These are phyloP conservation scores for Saccharomyces mikatae DNA, from an alignment of 805 yeast species.

Conservation along the genomic window DNA sequence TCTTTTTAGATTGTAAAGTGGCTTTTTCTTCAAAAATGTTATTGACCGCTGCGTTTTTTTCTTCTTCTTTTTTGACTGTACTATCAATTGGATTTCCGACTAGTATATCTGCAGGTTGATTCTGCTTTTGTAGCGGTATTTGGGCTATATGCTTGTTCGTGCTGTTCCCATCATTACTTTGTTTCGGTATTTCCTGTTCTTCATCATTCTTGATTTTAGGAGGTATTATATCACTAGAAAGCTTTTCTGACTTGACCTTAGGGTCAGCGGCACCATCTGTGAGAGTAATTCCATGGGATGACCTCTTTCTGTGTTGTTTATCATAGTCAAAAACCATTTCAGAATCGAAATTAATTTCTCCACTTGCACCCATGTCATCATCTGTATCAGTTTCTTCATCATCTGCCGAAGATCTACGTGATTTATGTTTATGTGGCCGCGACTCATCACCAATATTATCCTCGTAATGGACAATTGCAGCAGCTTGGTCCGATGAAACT, in stretches of 20 bases:
- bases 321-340: conserved; percentile 30
- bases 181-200: neutral
- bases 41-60: conserved; percentile 7
- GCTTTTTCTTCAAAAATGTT: conserved; percentile 28
- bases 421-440: neutral
- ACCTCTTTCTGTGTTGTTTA: conserved; percentile 19
- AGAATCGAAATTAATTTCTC: conserved; percentile 23
- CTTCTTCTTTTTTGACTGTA: neutral
- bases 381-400: conserved; percentile 32
- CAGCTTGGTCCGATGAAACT: neutral
- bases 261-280: conserved; percentile 8
- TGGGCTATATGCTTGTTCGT: neutral
- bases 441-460: neutral
- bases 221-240: neutral
- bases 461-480: neutral
- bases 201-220: neutral
- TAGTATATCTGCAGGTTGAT: neutral
- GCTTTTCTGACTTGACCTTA: neutral
- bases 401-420: neutral
- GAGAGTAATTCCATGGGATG: neutral
- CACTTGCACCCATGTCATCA: conserved; percentile 21
- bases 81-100: neutral
- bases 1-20: conserved; percentile 24
- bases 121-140: neutral
- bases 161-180: neutral